Evolutionary conservation across 2,329 filamentous ascomycete genomes (phyloP), one percentile per base, ranked within the genome.

Genomic region (Stagonosporopsis rhizophila): DNA sequence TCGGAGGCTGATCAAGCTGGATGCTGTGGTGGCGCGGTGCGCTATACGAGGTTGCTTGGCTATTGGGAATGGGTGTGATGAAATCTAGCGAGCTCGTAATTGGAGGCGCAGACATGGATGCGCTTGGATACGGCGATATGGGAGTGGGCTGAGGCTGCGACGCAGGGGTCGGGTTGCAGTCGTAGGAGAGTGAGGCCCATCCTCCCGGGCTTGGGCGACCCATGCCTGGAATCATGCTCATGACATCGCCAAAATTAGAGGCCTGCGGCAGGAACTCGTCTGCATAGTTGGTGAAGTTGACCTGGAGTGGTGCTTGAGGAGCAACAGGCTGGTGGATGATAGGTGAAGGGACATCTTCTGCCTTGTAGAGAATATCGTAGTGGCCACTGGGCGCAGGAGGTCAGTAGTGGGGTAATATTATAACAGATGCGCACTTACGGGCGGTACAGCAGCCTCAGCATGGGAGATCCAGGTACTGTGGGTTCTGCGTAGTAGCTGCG

Each of bases 291-390:
- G 78, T 70, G 64, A 75, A 68, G 23, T 71, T 68, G 27, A 75
- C 71, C 15, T 73, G 71, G 2, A 75, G 57, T 12, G 72, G 66
- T 34, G 70, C 58, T 59, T 73, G 73, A 19, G 68, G 50, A 15
- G 65, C 57, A 19, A 68, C 58, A 52, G 68, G 50, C 32, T 68
- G 65, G 20, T 70, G 68, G 44, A 66, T 66, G 19, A 70, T 56
- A 50, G 67, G 55, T 14, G 66, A 58, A 44, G 74, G 70, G 15
- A 83, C 67, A 64, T 84, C 81, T 62, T 84, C 83, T 25, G 82
- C 80, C 72, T 86, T 88, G 80, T 99, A 99, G 30, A 98, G 83
- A 59, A 99, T 88, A 75, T 98, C 95, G 76, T 98, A 99, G 77
- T 98, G 95, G 58, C 91, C 92, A 38, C 85, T 88, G 62, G 11